A percentile compares a stretch with the other conserved stretches of the same genome.
Evolutionary conservation across 148 eudicot genomes (phyloP).

Genomic region (Nyssa sinensis): DNA sequence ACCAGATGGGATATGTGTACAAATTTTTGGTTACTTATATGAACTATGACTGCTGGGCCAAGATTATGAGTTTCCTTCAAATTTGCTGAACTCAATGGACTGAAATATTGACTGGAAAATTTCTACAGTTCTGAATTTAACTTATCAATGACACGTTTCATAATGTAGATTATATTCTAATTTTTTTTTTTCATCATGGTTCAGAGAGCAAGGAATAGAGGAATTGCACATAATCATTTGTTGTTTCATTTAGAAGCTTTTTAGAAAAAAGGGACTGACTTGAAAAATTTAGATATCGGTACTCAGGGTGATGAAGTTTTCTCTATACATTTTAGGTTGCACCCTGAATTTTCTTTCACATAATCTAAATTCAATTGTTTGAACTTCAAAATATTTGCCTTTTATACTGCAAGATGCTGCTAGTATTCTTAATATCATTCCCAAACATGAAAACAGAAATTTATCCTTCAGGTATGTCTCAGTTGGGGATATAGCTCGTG

Average conservation of each 20-base stretch:
- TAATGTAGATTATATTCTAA: neutral
- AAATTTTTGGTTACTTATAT: neutral
- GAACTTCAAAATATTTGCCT: too few relatives aligned
- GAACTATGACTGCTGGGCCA: neutral
- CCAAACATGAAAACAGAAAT: slow-evolving; percentile 4
- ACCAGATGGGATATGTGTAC: neutral
- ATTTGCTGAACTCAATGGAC: too few relatives aligned
- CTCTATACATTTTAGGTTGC: neutral
- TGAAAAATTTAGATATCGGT: neutral
- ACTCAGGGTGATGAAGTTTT: neutral
- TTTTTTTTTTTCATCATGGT: neutral
- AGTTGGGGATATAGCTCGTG: slow-evolving; percentile 82
- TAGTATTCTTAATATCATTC: neutral
- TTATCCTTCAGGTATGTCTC: slow-evolving; percentile 66
- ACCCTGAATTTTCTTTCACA: neutral
- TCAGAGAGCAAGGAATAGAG: neutral
- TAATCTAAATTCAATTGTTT: neutral
- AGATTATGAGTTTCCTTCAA: too few relatives aligned
- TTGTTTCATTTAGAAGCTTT: slow-evolving; percentile 1
- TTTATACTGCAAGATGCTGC: slow-evolving; percentile 1
- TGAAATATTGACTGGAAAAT: too few relatives aligned
- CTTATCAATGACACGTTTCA: neutral
- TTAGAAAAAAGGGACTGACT: neutral
- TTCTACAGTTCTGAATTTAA: neutral
- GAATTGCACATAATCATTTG: neutral